Evolutionary conservation across 2,329 filamentous ascomycete species (phyloP).

Genomic region (Xylariomycetidae sp.): DNA sequence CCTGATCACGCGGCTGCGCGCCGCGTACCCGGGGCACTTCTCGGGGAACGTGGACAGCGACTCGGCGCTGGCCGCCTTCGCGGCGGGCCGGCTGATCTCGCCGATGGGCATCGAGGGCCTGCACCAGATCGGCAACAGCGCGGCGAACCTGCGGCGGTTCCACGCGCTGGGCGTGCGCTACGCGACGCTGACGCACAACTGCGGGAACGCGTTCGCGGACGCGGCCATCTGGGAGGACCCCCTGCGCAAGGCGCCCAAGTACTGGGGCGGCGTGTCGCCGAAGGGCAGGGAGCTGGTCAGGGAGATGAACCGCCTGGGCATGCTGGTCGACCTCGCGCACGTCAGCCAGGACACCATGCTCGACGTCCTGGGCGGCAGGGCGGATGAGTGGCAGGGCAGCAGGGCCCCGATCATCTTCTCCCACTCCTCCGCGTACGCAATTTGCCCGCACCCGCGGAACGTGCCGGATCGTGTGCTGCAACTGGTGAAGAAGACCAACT

Average conservation of each 20-base stretch:
- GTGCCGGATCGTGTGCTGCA: conserved; percentile 78
- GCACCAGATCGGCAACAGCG: conserved; percentile 86
- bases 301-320: conserved; percentile 92
- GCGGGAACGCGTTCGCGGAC: conserved; percentile 85
- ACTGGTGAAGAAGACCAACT: conserved; percentile 65
- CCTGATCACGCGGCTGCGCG: conserved; percentile 52
- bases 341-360: conserved; percentile 73
- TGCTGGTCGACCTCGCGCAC: conserved; percentile 89
- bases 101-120: conserved; percentile 80
- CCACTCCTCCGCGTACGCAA: conserved; percentile 72
- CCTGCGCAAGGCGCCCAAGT: conserved; percentile 44
- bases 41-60: conserved; percentile 56
- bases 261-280: conserved; percentile 67
- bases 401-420: conserved; percentile 81
- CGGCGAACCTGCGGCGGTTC: conserved; percentile 68
- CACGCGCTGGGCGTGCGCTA: conserved; percentile 78
- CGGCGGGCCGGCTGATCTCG: conserved; percentile 61
- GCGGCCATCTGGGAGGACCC: conserved; percentile 62
- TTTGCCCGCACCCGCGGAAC: conserved; percentile 87
- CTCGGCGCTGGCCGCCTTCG: conserved; percentile 57
- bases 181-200: conserved; percentile 86
- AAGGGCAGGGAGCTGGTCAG: conserved; percentile 62
- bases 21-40: conserved; percentile 47
- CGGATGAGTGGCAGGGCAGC: conserved; percentile 61
- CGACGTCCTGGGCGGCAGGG: conserved; percentile 63